These are phyloP conservation scores for Dryadomyces quercivorus DNA, from an alignment of 2,329 filamentous ascomycete species.

Conservation along the genomic window DNA sequence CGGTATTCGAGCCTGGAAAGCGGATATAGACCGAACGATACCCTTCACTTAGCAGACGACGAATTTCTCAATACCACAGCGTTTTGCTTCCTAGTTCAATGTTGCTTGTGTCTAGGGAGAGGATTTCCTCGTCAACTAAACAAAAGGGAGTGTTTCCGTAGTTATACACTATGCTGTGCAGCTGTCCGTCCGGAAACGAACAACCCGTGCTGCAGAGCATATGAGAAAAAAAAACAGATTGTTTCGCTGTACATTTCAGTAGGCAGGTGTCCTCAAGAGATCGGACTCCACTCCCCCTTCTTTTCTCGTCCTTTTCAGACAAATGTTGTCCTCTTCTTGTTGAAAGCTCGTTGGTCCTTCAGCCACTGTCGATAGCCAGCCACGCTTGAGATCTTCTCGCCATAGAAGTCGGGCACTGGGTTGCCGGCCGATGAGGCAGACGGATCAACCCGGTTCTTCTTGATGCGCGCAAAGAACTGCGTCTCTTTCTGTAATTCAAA, in stretches of 20 bases:
- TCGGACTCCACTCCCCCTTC: neutral
- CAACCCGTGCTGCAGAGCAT: neutral
- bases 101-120: neutral
- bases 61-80: neutral
- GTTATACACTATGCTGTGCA: neutral
- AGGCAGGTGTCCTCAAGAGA: neutral
- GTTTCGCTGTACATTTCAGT: neutral
- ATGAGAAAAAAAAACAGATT: too few relatives aligned
- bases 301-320: conserved; percentile 24
- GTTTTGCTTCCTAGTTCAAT: neutral
- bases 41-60: conserved; percentile 33
- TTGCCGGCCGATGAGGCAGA: conserved; percentile 80
- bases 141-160: neutral
- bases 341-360: conserved; percentile 95
- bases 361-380: conserved; percentile 87
- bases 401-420: conserved; percentile 94
- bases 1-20: conserved; percentile 62
- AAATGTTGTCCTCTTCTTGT: conserved; percentile 69
- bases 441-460: conserved; percentile 85
- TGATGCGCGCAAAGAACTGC: conserved; percentile 84
- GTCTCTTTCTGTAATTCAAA: conserved; percentile 63
- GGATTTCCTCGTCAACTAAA: neutral
- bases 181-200: too few relatives aligned
- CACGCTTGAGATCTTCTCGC: conserved; percentile 92
- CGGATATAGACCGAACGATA: conserved; percentile 46